Conservation (phyloP, 345 rosid species). For the Trapa incisa region DNA sequence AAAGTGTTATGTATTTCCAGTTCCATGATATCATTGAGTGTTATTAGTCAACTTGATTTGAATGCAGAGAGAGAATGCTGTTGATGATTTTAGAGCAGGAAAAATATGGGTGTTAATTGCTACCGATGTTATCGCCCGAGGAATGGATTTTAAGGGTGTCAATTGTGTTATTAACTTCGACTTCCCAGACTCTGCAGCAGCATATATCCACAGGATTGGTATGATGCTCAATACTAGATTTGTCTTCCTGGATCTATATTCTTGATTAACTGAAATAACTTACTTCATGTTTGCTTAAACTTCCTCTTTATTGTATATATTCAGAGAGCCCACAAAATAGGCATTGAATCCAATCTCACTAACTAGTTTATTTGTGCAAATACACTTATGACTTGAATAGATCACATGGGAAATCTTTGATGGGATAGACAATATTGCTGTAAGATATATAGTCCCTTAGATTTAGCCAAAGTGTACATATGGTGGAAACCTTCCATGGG, state of each 20-base stretch:
- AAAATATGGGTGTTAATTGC: slow-evolving; percentile 91
- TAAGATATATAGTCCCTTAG: no score
- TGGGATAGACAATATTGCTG: no score
- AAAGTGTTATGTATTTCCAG: not conserved
- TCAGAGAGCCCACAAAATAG: no score
- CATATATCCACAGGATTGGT: slow-evolving; percentile 96
- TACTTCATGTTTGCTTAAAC: no score
- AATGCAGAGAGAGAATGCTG: slow-evolving; percentile 68
- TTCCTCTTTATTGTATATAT: no score
- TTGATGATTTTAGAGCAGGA: slow-evolving; percentile 72
- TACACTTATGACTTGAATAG: no score
- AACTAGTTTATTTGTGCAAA: no score
- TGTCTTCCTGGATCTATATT: not conserved
- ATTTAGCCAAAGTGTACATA: no score
- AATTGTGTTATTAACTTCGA: slow-evolving; percentile 86
- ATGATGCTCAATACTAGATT: slow-evolving; percentile 10
- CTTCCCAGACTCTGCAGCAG: slow-evolving; percentile 80
- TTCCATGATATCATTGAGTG: not conserved
- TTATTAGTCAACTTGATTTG: not conserved
- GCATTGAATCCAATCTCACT: no score
- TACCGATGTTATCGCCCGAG: slow-evolving; percentile 89
- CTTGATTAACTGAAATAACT: no score
- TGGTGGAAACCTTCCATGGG: no score
- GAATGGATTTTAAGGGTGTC: slow-evolving; percentile 97
- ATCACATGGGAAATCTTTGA: no score